Evolutionary conservation across 139 green algal genomes (phyloP).

Genomic region (Limnomonas spitsbergensis): DNA sequence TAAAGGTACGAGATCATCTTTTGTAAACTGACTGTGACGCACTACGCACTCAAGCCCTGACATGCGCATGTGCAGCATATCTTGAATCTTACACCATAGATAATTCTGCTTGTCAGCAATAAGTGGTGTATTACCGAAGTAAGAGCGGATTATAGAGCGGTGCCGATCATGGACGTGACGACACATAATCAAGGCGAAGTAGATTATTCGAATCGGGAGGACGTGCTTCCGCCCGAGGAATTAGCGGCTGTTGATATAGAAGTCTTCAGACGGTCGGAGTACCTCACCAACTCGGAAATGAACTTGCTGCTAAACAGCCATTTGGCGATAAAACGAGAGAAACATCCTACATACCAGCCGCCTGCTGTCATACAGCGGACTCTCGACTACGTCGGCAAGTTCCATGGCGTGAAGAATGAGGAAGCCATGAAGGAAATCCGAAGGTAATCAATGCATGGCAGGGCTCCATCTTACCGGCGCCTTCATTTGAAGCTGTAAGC

Average conservation of each 20-base stretch:
- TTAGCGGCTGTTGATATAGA: neutral
- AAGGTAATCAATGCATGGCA: slow-evolving; percentile 3
- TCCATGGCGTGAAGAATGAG: slow-evolving; percentile 10
- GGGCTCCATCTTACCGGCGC: too few relatives aligned
- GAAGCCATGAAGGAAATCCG: slow-evolving; percentile 19
- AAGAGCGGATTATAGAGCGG: too few relatives aligned
- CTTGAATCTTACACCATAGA: too few relatives aligned
- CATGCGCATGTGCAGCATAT: too few relatives aligned
- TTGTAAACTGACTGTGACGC: too few relatives aligned
- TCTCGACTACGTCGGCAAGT: slow-evolving; percentile 16
- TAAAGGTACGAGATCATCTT: too few relatives aligned
- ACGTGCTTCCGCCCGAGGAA: neutral
- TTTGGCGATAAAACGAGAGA: neutral
- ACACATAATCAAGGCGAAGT: too few relatives aligned
- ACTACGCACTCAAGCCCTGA: too few relatives aligned
- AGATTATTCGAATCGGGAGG: neutral
- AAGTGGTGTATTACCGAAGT: too few relatives aligned
- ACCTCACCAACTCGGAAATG: slow-evolving; percentile 19
- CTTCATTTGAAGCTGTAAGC: too few relatives aligned
- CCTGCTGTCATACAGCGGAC: slow-evolving; percentile 13
- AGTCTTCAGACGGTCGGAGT: slow-evolving; percentile 12
- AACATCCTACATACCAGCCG: slow-evolving; percentile 6
- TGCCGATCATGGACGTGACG: too few relatives aligned
- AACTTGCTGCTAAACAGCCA: slow-evolving; percentile 2
- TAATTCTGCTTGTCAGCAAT: too few relatives aligned